A percentile compares a stretch with the other conserved stretches of the same genome.
phyloP scores from a whole-genome alignment of 2,329 filamentous ascomycete genomes.

The Neophaeococcomyces aloes region DNA sequence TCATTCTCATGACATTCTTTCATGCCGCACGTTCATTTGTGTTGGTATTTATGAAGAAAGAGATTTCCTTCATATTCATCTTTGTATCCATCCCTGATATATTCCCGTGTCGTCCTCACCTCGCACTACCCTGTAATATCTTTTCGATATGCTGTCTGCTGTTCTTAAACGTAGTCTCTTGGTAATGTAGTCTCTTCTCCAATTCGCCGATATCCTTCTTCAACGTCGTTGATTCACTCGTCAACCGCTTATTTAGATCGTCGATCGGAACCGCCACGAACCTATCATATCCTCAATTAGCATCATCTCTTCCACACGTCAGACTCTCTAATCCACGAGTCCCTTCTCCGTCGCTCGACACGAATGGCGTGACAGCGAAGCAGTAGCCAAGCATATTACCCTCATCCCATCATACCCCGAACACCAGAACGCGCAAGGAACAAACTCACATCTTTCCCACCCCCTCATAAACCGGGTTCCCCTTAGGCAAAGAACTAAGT shows the following conservation, averaged over 20 bases:
- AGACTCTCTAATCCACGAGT: not conserved
- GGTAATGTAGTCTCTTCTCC: slow-evolving; percentile 79
- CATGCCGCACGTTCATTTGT: no score
- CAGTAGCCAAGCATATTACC: no score
- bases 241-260: slow-evolving; percentile 64
- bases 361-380: no score
- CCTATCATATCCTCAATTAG: slow-evolving; percentile 48
- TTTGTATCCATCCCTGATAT: no score
- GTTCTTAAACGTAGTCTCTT: slow-evolving; percentile 93
- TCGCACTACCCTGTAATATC: slow-evolving; percentile 51
- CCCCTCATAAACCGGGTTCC: slow-evolving; percentile 82
- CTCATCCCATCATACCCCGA: no score
- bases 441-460: slow-evolving; percentile 83
- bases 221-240: slow-evolving; percentile 61
- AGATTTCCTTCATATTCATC: no score
- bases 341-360: no score
- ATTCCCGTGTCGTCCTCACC: not conserved
- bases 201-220: slow-evolving; percentile 70
- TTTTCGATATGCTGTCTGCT: slow-evolving; percentile 83
- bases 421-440: not conserved
- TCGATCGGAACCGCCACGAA: slow-evolving; percentile 70
- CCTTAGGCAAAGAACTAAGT: slow-evolving; percentile 60
- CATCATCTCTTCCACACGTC: not conserved
- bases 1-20: no score
- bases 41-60: no score